Evolutionary conservation across 2,329 filamentous ascomycete genomes (phyloP).

Genomic region (Triangularia setosa): DNA sequence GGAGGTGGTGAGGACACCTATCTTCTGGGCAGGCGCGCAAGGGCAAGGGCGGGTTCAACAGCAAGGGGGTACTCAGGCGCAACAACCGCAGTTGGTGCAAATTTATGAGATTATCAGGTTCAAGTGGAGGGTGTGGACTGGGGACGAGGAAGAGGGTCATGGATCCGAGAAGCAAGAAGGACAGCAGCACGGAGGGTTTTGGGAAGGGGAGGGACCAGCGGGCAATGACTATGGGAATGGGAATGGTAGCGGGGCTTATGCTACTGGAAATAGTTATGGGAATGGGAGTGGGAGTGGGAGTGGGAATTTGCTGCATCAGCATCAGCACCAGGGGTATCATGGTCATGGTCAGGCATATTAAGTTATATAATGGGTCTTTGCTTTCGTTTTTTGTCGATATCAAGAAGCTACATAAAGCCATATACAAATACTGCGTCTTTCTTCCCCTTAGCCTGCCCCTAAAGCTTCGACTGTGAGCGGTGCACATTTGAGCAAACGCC

Average conservation of each 20-base stretch:
- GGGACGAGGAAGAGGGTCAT: background rate
- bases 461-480: no score
- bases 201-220: background rate
- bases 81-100: conserved; percentile 6
- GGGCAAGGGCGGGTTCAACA: background rate
- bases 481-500: no score
- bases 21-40: conserved; percentile 10
- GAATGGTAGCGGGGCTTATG: background rate
- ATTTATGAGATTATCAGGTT: conserved; percentile 21
- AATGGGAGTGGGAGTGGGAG: background rate
- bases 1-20: conserved; percentile 13
- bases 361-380: background rate
- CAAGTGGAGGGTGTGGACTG: conserved; percentile 13
- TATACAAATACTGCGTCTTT: background rate
- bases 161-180: background rate
- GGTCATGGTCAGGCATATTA: background rate
- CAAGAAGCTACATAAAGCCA: background rate
- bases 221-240: background rate
- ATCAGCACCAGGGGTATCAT: background rate
- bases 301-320: background rate
- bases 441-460: no score
- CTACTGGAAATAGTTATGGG: background rate
- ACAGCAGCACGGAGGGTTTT: background rate
- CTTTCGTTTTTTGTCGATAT: background rate
- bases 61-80: background rate